These are phyloP conservation scores for Kurtzmaniella natalensis DNA, from an alignment of 1,139 yeast species.

Conservation along the genomic window DNA sequence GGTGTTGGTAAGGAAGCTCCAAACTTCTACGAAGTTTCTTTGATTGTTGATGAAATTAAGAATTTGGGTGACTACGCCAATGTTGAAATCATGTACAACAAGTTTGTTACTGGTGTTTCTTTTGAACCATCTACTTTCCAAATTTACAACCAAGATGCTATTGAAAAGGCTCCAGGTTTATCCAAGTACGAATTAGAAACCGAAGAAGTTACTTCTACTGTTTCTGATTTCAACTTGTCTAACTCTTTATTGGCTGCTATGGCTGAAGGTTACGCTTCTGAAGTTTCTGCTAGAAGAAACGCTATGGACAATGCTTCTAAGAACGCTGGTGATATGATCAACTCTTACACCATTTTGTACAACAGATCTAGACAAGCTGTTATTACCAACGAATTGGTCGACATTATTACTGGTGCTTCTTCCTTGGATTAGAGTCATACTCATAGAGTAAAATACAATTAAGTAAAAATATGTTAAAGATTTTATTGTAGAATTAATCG, in stretches of 20 bases:
- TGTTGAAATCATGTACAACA: slow-evolving; percentile 82
- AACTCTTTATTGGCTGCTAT: slow-evolving; percentile 87
- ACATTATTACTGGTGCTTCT: slow-evolving; percentile 99
- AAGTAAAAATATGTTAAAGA: neutral
- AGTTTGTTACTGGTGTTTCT: slow-evolving; percentile 80
- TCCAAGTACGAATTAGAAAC: slow-evolving; percentile 76
- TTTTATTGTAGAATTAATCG: no score
- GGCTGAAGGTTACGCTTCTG: slow-evolving; percentile 98
- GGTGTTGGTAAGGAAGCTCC: slow-evolving; percentile 98
- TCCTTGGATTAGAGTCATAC: slow-evolving; percentile 67
- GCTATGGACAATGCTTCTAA: slow-evolving; percentile 99
- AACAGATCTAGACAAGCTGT: slow-evolving; percentile 99
- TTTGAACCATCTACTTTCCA: slow-evolving; percentile 78
- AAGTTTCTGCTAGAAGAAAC: slow-evolving; percentile 97
- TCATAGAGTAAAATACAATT: slow-evolving; percentile 4
- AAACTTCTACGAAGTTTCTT: slow-evolving; percentile 82
- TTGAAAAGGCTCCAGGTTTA: slow-evolving; percentile 84
- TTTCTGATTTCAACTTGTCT: slow-evolving; percentile 85
- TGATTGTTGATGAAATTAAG: slow-evolving; percentile 80
- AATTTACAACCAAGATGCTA: slow-evolving; percentile 65
- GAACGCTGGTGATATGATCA: slow-evolving; percentile 99
- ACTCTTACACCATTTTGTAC: slow-evolving; percentile 90
- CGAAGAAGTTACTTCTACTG: slow-evolving; percentile 62
- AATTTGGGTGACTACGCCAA: slow-evolving; percentile 68
- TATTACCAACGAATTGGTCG: slow-evolving; percentile 98